Evolutionary conservation across 2,329 filamentous ascomycete genomes (phyloP), one percentile per base, ranked within the genome.

Genomic region (Paraphoma chrysanthemicola): DNA sequence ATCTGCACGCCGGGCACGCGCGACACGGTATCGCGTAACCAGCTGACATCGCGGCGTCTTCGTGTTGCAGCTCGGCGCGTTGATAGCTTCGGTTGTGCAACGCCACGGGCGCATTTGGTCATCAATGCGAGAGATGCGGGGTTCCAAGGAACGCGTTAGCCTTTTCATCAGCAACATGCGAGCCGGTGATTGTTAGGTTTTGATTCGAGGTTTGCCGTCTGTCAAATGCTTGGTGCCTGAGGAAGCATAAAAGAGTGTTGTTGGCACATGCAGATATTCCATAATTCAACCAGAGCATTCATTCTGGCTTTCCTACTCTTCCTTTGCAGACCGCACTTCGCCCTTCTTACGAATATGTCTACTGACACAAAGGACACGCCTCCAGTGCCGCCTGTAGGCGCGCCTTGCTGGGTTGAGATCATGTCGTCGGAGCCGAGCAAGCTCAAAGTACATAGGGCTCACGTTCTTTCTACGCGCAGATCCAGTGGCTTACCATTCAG

Each of bases 351-450:
- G n/a, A 46, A 46, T 18, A 61, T 65, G 60, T 48, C 62, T 6
- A 56, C 56, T 12, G 54, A 57, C n/a, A n/a, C 17, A n/a, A 30
- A 56, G 43, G 30, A 33, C 4, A 33, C 18, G 12, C 29, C 18
- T 10, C 50, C 53, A 5, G 39, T 46, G 14, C 56, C 63, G 7
- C 58, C 55, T 5, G 48, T 56, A 3, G 63, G 65, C 8, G 39
- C 57, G 31, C 63, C 58, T 14, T 68, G 63, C 51, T 66, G 63
- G 63, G 60, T 68, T 38, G 63, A 68, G 42, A 62, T 68, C 48
- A 54, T 60, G 47, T 54, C 65, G 41, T n/a, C 18, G 1, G 62
- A 66, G 29, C 63, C 64, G 4, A 12, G 43, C 10, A 63, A 62
- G 51, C 51, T 63, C 23, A 68, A 68, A 59, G 65, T 63, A 56